Conservation (phyloP, 139 green algal species). For the Auxenochlorella pyrenoidosa region DNA sequence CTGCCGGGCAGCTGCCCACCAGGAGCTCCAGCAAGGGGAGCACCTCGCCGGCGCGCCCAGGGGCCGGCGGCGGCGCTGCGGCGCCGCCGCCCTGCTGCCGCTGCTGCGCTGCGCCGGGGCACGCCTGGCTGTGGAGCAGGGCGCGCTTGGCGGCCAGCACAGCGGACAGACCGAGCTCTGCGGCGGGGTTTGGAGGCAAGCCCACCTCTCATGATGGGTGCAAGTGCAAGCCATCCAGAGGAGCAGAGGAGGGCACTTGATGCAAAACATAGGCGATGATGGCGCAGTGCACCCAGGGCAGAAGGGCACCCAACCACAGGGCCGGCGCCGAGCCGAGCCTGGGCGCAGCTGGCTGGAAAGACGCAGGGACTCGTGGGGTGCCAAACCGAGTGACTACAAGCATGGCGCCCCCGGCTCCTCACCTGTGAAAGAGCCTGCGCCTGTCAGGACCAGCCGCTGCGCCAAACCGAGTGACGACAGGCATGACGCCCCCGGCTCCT, state of each 20-base stretch:
- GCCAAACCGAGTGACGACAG: background rate
- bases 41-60: background rate
- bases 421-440: background rate
- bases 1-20: background rate
- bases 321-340: too few species aligned
- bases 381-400: background rate
- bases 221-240: too few species aligned
- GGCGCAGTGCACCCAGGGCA: too few species aligned
- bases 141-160: slow-evolving; percentile 12
- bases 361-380: too few species aligned
- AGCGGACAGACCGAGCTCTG: background rate
- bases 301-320: too few species aligned
- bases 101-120: background rate
- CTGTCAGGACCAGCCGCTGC: background rate
- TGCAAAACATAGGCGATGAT: too few species aligned
- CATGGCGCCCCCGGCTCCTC: too few species aligned
- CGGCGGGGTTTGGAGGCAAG: background rate
- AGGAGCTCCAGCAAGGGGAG: slow-evolving; percentile 12
- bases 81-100: background rate
- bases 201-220: too few species aligned
- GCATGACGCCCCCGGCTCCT: too few species aligned
- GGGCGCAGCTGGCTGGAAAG: too few species aligned
- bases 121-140: slow-evolving; percentile 5
- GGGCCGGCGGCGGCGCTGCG: background rate
- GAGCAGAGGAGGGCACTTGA: too few species aligned